Conservation (phyloP, 306 rosid species). For the Vigna reflexopilosa region DNA sequence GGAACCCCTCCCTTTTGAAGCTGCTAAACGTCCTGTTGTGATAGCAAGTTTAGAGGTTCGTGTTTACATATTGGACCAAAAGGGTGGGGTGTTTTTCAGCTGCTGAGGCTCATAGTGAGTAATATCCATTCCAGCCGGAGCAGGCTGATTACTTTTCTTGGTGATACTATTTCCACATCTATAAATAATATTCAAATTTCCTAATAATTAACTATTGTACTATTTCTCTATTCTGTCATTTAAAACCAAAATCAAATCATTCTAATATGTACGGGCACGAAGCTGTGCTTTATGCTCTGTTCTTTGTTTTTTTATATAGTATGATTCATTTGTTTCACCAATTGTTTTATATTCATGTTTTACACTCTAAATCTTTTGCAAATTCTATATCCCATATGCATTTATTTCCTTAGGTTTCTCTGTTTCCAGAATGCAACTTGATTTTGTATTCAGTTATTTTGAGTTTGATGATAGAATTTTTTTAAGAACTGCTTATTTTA, state of each 20-base stretch:
- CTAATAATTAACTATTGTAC: slow-evolving; percentile 7
- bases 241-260: slow-evolving; percentile 13
- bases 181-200: slow-evolving; percentile 5
- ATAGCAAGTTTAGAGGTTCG: slow-evolving; percentile 26
- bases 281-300: neutral
- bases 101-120: slow-evolving; percentile 1
- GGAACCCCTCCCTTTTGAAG: slow-evolving; percentile 29
- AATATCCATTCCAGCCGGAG: slow-evolving; percentile 1
- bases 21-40: slow-evolving; percentile 27
- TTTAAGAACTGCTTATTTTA: neutral
- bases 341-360: neutral
- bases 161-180: neutral
- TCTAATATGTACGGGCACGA: neutral
- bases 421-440: neutral
- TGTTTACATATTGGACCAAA: slow-evolving; percentile 25
- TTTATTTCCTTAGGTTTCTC: neutral
- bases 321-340: neutral
- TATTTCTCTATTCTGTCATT: neutral
- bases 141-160: neutral
- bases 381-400: neutral
- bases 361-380: neutral
- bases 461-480: neutral
- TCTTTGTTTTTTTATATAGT: neutral
- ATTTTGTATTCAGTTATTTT: neutral
- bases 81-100: slow-evolving; percentile 22